These are phyloP conservation scores for Ascodesmis nigricans DNA, from an alignment of 495 filamentous ascomycete genomes.

Conservation along the genomic window DNA sequence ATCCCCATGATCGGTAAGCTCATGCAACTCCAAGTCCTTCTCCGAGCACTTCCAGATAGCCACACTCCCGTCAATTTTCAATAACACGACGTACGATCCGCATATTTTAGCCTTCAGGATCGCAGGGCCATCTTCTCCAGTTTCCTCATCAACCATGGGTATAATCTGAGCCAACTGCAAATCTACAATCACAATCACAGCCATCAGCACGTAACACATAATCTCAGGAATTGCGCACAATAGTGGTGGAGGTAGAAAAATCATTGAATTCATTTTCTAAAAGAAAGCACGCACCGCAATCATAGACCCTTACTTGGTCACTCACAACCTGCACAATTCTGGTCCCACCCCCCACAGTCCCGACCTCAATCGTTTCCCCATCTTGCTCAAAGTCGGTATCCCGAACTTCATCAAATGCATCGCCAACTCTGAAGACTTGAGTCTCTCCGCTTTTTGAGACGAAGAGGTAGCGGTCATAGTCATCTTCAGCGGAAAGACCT, in stretches of 20 bases:
- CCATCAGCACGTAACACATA: neutral
- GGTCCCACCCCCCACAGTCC: conserved; percentile 46
- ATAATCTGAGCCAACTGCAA: conserved; percentile 72
- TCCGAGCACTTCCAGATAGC: conserved; percentile 54
- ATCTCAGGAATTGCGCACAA: neutral
- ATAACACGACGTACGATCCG: conserved; percentile 69
- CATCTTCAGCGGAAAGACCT: conserved; percentile 23
- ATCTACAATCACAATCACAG: conserved; percentile 31
- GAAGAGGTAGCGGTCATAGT: conserved; percentile 48
- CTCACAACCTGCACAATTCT: conserved; percentile 67
- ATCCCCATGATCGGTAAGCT: conserved; percentile 43
- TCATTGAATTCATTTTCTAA: neutral
- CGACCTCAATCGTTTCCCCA: conserved; percentile 60
- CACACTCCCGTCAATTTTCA: conserved; percentile 60
- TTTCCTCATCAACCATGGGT: conserved; percentile 72
- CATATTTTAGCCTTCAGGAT: conserved; percentile 63
- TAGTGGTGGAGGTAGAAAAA: neutral
- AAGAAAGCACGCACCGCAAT: conserved; percentile 40
- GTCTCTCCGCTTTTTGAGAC: conserved; percentile 36
- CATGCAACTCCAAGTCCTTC: conserved; percentile 49
- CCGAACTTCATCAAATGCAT: conserved; percentile 39
- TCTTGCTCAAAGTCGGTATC: conserved; percentile 77
- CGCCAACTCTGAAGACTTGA: conserved; percentile 21
- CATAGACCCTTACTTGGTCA: conserved; percentile 68
- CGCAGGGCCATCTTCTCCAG: conserved; percentile 47